phyloP scores from a whole-genome alignment of 2,329 filamentous ascomycete species.

The Penicillium psychrosexuale region DNA sequence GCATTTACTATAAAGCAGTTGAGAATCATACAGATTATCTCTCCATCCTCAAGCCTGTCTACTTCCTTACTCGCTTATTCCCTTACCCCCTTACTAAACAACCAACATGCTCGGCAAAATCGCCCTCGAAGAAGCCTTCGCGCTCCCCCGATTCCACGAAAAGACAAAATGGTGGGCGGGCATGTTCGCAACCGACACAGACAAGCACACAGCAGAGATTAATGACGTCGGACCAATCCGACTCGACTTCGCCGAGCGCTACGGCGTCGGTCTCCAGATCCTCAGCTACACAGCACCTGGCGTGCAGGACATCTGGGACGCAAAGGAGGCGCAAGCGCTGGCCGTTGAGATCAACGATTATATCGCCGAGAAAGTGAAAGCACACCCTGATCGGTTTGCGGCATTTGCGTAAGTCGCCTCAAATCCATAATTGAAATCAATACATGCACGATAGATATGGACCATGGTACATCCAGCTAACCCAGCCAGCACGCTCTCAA shows the following conservation, averaged over 20 bases:
- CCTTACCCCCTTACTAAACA: background rate
- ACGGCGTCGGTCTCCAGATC: constrained; percentile 49
- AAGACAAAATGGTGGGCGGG: constrained; percentile 61
- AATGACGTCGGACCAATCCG: constrained; percentile 46
- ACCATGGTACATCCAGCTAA: background rate
- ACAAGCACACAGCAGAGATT: constrained; percentile 58
- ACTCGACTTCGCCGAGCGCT: constrained; percentile 44
- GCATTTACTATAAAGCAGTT: background rate
- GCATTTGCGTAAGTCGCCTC: constrained; percentile 39
- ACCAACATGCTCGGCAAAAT: constrained; percentile 57
- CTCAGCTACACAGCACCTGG: constrained; percentile 50
- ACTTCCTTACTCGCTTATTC: too few species aligned
- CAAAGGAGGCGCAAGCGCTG: constrained; percentile 43
- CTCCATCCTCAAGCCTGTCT: background rate
- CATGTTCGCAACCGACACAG: constrained; percentile 58
- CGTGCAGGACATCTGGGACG: constrained; percentile 48
- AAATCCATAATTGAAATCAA: background rate
- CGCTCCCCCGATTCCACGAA: constrained; percentile 57
- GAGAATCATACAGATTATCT: background rate
- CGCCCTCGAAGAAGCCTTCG: constrained; percentile 61
- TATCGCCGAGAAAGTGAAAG: constrained; percentile 44
- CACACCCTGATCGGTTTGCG: constrained; percentile 43
- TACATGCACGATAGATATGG: background rate
- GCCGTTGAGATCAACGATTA: constrained; percentile 50
- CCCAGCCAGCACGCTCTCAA: constrained; percentile 32